Evolutionary conservation across 225 moss, liverwort and hornwort genomes (phyloP), one percentile per base, ranked within the genome.

Genomic region (Bryoerythrophyllum caledonicum): DNA sequence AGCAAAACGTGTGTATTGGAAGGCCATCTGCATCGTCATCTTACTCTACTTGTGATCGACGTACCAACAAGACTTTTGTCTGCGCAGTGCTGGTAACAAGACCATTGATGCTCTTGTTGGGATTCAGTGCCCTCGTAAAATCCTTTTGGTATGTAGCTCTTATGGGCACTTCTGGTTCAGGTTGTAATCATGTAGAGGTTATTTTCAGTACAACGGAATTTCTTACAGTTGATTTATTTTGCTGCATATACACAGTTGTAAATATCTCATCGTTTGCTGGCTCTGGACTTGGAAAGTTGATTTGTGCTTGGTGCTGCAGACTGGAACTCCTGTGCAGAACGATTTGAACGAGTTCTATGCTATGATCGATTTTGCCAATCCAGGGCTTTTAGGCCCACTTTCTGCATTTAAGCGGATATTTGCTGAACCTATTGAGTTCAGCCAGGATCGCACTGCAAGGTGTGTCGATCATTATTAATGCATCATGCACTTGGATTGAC

Each of bases 311-410:
- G 26, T 75, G 66, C 80, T 68, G 60, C 84, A 95, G 95, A 95
- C 95, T 43, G 92, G 95, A 75, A 95, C 95, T 28, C 95, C 91
- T 12, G 82, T 95, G 83, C 92, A 95, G 71, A 92, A 95, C 74
- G 95, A 95, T 76, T 83, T 95, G 66, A 83, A 92, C 76, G 95
- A 95, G 63, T 95, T 95, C 71, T 95, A 83, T 80, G 95, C 95
- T 34, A 92, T 95, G 95, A 88, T 92, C 49, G 91, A 92, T 71
- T 95, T 95, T 71, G 91, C 91, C 66, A 95, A 92, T 76, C 91
- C 91, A 70, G 88, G 81, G 53, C 95, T 95, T n/a, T 77, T 95
- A 78, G 91, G 95, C 25, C 82, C 86, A 30, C 85, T 92, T 66
- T 81, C 90, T 63, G 76, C 86, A 30, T 95, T 95, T 60, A 92